A percentile compares a stretch with the other conserved stretches of the same genome.
Evolutionary conservation across 257 asterid species (phyloP).

Genomic region (Solanum bukasovii): DNA sequence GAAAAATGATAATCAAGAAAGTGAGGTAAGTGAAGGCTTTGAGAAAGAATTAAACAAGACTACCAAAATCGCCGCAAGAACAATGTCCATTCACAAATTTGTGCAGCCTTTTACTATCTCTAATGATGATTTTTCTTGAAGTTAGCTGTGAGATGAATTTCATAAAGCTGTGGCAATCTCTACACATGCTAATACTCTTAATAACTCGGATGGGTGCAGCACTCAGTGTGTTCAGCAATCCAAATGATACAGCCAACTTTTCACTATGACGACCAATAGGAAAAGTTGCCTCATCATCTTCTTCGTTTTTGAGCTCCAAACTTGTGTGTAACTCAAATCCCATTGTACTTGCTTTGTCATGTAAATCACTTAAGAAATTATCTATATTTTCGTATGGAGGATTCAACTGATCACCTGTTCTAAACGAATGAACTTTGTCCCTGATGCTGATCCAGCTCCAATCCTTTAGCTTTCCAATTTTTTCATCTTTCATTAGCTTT

Average conservation of each 20-base stretch:
- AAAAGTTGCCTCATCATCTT: constrained; percentile 14
- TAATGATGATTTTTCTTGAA: constrained; percentile 46
- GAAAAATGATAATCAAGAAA: not conserved
- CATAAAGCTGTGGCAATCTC: constrained; percentile 73
- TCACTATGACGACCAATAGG: constrained; percentile 59
- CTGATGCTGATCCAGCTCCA: constrained; percentile 82
- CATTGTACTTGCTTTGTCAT: constrained; percentile 25
- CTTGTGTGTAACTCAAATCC: constrained; percentile 36
- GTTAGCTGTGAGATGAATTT: constrained; percentile 47
- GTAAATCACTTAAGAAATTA: constrained; percentile 31
- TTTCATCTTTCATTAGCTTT: constrained; percentile 61
- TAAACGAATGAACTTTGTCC: constrained; percentile 60
- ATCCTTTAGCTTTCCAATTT: constrained; percentile 42
- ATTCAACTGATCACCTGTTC: constrained; percentile 17
- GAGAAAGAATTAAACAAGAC: constrained; percentile 26
- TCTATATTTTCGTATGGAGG: constrained; percentile 19
- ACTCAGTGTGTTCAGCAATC: constrained; percentile 39
- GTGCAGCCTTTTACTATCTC: constrained; percentile 78
- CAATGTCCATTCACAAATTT: constrained; percentile 59
- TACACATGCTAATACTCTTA: constrained; percentile 76
- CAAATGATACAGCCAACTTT: constrained; percentile 73
- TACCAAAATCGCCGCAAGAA: constrained; percentile 78
- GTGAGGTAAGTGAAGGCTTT: not conserved
- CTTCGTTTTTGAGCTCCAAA: constrained; percentile 20
- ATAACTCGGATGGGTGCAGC: constrained; percentile 39